Evolutionary conservation across 805 yeast species (phyloP).

Genomic region (Alloascoidea africana): DNA sequence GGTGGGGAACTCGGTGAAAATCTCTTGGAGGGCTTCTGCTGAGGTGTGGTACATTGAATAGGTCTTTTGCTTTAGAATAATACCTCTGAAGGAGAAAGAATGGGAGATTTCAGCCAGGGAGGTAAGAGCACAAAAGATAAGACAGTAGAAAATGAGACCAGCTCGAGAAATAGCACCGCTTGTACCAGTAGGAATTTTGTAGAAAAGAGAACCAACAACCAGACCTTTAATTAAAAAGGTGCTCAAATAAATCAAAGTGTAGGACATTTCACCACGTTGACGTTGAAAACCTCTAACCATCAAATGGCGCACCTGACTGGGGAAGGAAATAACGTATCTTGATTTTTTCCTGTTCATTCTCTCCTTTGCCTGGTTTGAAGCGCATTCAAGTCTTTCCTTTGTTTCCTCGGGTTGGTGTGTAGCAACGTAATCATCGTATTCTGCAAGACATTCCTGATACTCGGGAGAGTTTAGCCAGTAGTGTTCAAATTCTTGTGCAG

Average conservation of each 20-base stretch:
- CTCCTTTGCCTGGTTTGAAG: slow-evolving; percentile 26
- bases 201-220: slow-evolving; percentile 48
- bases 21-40: slow-evolving; percentile 52
- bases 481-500: slow-evolving; percentile 42
- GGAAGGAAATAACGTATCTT: slow-evolving; percentile 27
- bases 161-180: slow-evolving; percentile 49
- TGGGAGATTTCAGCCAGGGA: slow-evolving; percentile 39
- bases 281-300: slow-evolving; percentile 39
- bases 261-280: slow-evolving; percentile 39
- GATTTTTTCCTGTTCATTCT: slow-evolving; percentile 23
- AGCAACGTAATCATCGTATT: slow-evolving; percentile 25
- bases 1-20: slow-evolving; percentile 47
- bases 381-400: slow-evolving; percentile 21
- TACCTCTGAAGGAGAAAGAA: slow-evolving; percentile 35
- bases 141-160: slow-evolving; percentile 44
- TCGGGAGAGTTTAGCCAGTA: slow-evolving; percentile 46
- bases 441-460: slow-evolving; percentile 22
- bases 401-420: slow-evolving; percentile 27
- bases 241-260: slow-evolving; percentile 25
- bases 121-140: slow-evolving; percentile 45
- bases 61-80: slow-evolving; percentile 54
- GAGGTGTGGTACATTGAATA: slow-evolving; percentile 64
- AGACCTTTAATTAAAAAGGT: slow-evolving; percentile 41
- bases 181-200: slow-evolving; percentile 32
- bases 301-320: slow-evolving; percentile 35